A percentile compares a stretch with the other conserved stretches of the same genome.
phyloP scores from a whole-genome alignment of 805 yeast genomes.

The Zygosaccharomyces bailii region DNA sequence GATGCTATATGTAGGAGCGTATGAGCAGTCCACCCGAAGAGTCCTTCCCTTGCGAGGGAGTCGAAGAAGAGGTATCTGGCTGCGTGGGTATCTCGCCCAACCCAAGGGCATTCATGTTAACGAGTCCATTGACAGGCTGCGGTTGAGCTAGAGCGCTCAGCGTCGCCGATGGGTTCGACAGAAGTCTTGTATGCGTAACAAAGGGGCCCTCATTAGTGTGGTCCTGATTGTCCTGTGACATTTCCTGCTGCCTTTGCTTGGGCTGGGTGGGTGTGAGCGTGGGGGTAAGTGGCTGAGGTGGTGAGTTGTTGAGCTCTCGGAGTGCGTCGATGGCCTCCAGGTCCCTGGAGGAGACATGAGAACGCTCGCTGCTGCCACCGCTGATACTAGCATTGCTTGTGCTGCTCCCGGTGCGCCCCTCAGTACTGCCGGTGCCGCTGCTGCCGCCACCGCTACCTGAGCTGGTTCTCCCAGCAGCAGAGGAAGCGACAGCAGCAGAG shows the following conservation, averaged over 20 bases:
- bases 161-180: slow-evolving; percentile 7
- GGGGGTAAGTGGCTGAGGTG: slow-evolving; percentile 15
- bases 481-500: not conserved
- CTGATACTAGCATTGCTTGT: slow-evolving; percentile 1
- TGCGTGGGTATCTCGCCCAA: not conserved
- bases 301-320: slow-evolving; percentile 28
- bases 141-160: slow-evolving; percentile 10
- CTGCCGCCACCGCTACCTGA: not conserved
- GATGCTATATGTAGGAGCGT: slow-evolving; percentile 7
- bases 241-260: slow-evolving; percentile 5
- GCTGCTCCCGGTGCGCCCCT: not conserved
- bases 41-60: slow-evolving; percentile 1
- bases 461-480: slow-evolving; percentile 1
- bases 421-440: no score
- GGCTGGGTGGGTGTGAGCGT: slow-evolving; percentile 13
- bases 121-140: slow-evolving; percentile 4
- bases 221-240: not conserved
- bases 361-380: not conserved
- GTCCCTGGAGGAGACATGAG: slow-evolving; percentile 21
- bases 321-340: slow-evolving; percentile 31
- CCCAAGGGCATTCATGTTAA: slow-evolving; percentile 4
- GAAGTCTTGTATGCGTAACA: slow-evolving; percentile 9
- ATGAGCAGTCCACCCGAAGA: slow-evolving; percentile 3
- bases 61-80: not conserved
- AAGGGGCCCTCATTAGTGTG: slow-evolving; percentile 9